Percentiles rank a stretch among this genome's conserved stretches.
Evolutionary conservation across 140 eudicot species (phyloP).

Genomic region (Anethum foeniculum): DNA sequence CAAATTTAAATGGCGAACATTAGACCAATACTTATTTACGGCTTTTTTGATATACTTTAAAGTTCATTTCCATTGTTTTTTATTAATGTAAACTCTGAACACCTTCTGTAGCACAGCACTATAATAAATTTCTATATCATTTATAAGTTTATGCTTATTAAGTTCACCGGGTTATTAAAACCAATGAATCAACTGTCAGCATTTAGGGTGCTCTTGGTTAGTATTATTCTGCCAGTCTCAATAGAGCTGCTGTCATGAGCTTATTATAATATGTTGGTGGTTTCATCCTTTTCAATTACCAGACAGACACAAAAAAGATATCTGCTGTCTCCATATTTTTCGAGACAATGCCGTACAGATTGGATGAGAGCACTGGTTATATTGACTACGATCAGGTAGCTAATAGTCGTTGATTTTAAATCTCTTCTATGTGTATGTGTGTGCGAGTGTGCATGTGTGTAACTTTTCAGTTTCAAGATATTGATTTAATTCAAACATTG

Average conservation of each 20-base stretch:
- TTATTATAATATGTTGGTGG: not conserved
- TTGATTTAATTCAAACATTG: not conserved
- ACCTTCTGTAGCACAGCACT: not conserved
- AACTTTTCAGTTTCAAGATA: not conserved
- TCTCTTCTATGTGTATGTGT: not conserved
- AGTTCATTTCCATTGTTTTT: not conserved
- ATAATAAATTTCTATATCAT: not conserved
- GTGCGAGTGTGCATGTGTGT: not conserved
- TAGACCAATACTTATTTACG: not conserved
- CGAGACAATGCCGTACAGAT: slow-evolving; percentile 99
- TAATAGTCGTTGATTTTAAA: not conserved
- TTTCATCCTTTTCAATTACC: slow-evolving; percentile 6
- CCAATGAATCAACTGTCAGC: not conserved
- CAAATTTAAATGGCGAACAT: not conserved
- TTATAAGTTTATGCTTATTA: not conserved
- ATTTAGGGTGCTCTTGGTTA: not conserved
- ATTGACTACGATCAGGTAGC: slow-evolving; percentile 94
- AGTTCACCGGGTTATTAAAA: not conserved
- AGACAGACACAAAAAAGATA: slow-evolving; percentile 99
- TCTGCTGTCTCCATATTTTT: slow-evolving; percentile 94
- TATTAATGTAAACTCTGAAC: not conserved
- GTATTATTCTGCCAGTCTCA: not conserved
- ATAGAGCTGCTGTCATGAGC: not conserved
- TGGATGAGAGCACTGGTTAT: slow-evolving; percentile 83
- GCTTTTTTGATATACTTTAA: not conserved